A percentile compares a stretch with the other conserved stretches of the same genome.
Evolutionary conservation across 73 alveolate genomes (phyloP).

Genomic region (Paraurostyla sp.): DNA sequence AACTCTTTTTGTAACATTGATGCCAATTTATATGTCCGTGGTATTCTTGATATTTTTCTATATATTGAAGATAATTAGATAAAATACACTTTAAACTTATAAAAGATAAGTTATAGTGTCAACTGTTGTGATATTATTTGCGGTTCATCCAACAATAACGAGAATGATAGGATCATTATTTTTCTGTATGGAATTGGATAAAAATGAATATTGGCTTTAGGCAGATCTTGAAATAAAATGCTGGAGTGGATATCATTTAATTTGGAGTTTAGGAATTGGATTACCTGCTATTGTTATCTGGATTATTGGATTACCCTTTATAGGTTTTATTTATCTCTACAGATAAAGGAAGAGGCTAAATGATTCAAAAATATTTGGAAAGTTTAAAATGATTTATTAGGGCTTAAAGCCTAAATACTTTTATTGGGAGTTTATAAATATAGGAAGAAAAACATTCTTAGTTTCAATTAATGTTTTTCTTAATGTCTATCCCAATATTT

Average conservation of each 20-base stretch:
- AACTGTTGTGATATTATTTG: slow-evolving; percentile 15
- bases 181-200: slow-evolving; percentile 32
- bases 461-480: slow-evolving; percentile 35
- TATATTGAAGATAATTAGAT: not conserved
- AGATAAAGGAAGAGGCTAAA: not conserved
- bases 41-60: not conserved
- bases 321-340: slow-evolving; percentile 6
- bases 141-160: slow-evolving; percentile 21
- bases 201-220: slow-evolving; percentile 26
- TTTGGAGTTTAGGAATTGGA: slow-evolving; percentile 50
- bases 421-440: slow-evolving; percentile 69
- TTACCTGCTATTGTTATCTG: slow-evolving; percentile 45
- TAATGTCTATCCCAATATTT: not conserved
- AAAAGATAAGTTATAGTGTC: not conserved
- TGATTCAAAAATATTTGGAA: not conserved
- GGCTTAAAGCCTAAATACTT: slow-evolving; percentile 47
- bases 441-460: slow-evolving; percentile 36
- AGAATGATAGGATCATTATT: not conserved
- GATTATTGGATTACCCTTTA: slow-evolving; percentile 53
- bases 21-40: not conserved
- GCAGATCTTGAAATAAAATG: slow-evolving; percentile 37
- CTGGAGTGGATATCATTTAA: slow-evolving; percentile 10
- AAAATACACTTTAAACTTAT: not conserved
- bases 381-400: slow-evolving; percentile 48
- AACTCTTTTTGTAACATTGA: not conserved